These are phyloP conservation scores for Knufia fluminis DNA, from an alignment of 2,329 filamentous ascomycete genomes.

Conservation along the genomic window DNA sequence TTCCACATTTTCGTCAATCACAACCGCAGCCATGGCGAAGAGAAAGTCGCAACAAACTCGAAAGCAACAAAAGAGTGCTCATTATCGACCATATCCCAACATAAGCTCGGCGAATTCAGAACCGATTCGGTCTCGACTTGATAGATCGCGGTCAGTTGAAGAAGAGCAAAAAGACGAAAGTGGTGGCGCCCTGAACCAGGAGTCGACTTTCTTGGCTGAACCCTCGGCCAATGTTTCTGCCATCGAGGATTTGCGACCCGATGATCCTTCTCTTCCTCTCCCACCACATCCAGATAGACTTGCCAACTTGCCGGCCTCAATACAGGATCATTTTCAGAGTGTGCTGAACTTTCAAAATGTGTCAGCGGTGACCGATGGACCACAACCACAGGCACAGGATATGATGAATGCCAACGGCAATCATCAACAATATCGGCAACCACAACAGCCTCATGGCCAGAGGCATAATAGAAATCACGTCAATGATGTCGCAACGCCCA, in stretches of 20 bases:
- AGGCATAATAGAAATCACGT: not conserved
- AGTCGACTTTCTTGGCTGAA: not conserved
- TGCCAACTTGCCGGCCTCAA: not conserved
- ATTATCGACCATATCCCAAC: not conserved
- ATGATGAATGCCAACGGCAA: conserved; percentile 10
- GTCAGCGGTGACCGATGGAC: conserved; percentile 7
- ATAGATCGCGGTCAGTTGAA: not conserved
- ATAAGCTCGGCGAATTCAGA: conserved; percentile 1
- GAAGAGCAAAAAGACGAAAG: not conserved
- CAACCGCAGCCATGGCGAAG: not conserved
- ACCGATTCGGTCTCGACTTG: not conserved
- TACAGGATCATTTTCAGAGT: not conserved
- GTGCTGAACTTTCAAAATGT: conserved; percentile 6
- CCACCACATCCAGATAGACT: not conserved
- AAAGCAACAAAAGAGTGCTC: not conserved
- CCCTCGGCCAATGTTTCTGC: not conserved
- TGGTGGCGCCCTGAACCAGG: not conserved
- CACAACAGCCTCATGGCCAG: conserved; percentile 7
- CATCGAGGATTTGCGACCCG: not conserved
- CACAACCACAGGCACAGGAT: not conserved
- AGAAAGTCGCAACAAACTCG: not conserved
- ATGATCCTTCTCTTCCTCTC: not conserved
- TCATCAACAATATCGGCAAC: conserved; percentile 6
- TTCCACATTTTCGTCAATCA: not conserved
- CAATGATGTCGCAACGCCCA: not conserved